Percentiles rank a stretch among this genome's conserved stretches.
These are phyloP conservation scores for Silene uniflora DNA, from an alignment of 148 eudicot species.

Conservation along the genomic window DNA sequence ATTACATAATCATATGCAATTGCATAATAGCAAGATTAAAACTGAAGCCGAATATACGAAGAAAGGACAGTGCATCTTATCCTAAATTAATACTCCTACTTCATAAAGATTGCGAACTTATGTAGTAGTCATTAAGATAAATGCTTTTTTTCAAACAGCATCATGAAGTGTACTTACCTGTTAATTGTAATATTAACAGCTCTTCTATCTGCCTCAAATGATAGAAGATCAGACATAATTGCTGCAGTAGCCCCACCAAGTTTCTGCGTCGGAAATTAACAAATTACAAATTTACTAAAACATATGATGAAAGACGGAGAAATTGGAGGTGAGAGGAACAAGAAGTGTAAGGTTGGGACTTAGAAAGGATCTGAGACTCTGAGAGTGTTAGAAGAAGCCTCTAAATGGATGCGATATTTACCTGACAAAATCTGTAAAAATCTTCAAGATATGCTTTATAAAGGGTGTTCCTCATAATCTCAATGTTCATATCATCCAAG, in stretches of 20 bases:
- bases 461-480: constrained; percentile 96
- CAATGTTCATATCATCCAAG: constrained; percentile 99
- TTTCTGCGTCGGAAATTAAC: constrained; percentile 45
- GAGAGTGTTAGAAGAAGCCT: neutral
- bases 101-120: neutral
- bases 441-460: constrained; percentile 99
- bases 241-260: constrained; percentile 98
- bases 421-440: constrained; percentile 93
- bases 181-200: constrained; percentile 95
- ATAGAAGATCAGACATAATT: constrained; percentile 95
- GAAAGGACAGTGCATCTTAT: neutral
- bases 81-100: too few relatives aligned
- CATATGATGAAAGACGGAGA: neutral
- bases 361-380: too few relatives aligned
- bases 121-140: neutral
- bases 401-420: constrained; percentile 15
- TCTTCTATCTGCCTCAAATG: constrained; percentile 98
- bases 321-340: neutral
- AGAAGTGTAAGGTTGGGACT: neutral
- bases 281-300: neutral
- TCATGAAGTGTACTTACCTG: constrained; percentile 38
- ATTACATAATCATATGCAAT: constrained; percentile 10
- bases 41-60: neutral
- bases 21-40: neutral
- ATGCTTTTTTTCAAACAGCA: neutral